Percentiles rank a stretch among this genome's conserved stretches.
Evolutionary conservation across 2,329 filamentous ascomycete genomes (phyloP).

Genomic region (Fusarium graminum): DNA sequence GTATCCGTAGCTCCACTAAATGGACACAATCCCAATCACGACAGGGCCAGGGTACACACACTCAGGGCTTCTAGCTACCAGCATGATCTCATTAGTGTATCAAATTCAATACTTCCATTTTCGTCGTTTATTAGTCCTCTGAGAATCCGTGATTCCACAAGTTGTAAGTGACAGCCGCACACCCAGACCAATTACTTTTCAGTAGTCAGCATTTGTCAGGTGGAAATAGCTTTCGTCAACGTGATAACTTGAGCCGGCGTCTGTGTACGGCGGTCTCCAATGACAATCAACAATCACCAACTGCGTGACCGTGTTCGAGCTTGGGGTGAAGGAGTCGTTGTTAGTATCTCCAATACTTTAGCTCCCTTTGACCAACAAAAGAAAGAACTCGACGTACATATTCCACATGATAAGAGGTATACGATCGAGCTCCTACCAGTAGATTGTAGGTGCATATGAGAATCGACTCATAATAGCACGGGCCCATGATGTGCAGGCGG

Average conservation of each 20-base stretch:
- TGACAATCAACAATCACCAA: neutral
- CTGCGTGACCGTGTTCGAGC: conserved; percentile 17
- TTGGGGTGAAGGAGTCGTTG: neutral
- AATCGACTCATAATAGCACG: conserved; percentile 32
- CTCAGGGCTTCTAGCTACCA: conserved; percentile 4
- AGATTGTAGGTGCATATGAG: conserved; percentile 1
- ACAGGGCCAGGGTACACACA: conserved; percentile 11
- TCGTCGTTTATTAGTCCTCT: neutral
- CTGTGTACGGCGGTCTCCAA: neutral
- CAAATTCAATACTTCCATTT: neutral
- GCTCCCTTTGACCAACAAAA: neutral
- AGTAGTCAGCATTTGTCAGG: conserved; percentile 20
- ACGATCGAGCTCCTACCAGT: neutral
- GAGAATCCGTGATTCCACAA: conserved; percentile 14
- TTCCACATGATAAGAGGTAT: too few species aligned
- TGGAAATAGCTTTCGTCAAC: conserved; percentile 34
- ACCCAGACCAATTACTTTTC: conserved; percentile 11
- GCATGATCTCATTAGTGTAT: neutral
- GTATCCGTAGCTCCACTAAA: conserved; percentile 6
- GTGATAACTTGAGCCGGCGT: conserved; percentile 14
- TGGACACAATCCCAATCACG: conserved; percentile 12
- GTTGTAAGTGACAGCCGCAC: conserved; percentile 24
- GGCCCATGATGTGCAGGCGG: conserved; percentile 29
- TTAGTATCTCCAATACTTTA: neutral
- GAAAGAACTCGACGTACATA: neutral